Base-by-base conservation (phyloP, 495 filamentous ascomycete species). In the Penicillium malachiteum region DNA sequence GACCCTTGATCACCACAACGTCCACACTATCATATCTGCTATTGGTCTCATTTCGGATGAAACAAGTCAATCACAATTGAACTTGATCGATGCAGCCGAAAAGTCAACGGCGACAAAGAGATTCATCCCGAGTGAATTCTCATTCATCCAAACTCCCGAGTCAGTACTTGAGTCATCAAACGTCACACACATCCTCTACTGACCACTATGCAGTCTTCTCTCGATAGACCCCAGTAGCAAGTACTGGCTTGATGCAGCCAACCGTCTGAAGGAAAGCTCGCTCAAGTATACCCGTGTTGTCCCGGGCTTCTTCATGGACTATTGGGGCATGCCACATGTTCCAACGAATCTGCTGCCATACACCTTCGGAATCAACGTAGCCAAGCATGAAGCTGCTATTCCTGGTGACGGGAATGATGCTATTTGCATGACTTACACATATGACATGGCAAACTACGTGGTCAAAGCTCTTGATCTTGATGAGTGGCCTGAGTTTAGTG, bases 271-370 rank as follows among this genome's bases (percentile, higher is more conserved):
- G 33, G 32, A 56, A 0, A 52, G 62, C 10, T 51, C 59, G 18
- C 72, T 84, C 14, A 67, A 82, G 53, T 80, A 66, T 43, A 85
- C 81, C 31, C 62, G 68, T 5, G 69, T 83, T 33, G 65, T 71
- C 37, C 77, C 71, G 26, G 82, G 80, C 3, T 77, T 73, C 60
- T 83, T 84, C 56, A 74, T 82, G 66, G 80, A 85, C 58, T 83
- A 81, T 60, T 84, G 68, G 64, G 77, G 74, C 32, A 72, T 80
- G 66, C 80, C 78, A 16, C 49, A 68, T 32, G 56, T 77, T 42
- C 56, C 64, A 54, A 78, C 76, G 18, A 64, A 81, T 56, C 61
- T 75, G 7, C 52, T 63, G 6, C 77, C 72, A 3, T 63, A 65
- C 7, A 64, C 66, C 1, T 67, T 82, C 14, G 73, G 79, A 13